Base-by-base conservation (phyloP, 2,329 filamentous ascomycete genomes). In the Alternaria conjuncta region DNA sequence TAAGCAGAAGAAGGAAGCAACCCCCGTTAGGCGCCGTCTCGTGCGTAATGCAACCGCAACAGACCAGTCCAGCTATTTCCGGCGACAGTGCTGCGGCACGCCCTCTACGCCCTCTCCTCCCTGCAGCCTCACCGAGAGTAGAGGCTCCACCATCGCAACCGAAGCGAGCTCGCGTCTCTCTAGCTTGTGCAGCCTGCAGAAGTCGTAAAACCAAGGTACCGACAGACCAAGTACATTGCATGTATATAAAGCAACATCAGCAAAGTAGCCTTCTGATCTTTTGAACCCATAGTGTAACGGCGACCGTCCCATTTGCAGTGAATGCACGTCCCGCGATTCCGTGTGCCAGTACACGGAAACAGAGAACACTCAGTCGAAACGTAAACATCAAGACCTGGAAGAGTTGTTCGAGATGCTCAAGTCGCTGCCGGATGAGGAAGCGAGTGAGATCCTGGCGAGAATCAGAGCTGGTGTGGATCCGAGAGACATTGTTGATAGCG, bases 201-300 rank as follows among this genome's bases (percentile, higher is more conserved):
- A 47, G n/a, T 25, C 66, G 68, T 15, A 69, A 69, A 65, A 68
- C 65, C 10, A 71, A 71, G 68, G 68, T 71, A 63, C 6, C 26
- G 9, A 41, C 36, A n/a, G 18, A 18, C 25, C 13, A 26, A 51
- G 23, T 53, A 15, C 9, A 45, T 60, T 21, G 11, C 45, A 49
- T 41, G 49, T 50, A 11, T 10, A 41, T 25, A 46, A n/a, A 55
- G 15, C 28, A 23, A 6, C 5, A 56, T 13, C 9, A 13, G 47
- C 32, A 21, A 54, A 44, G 15, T 25, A 26, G 10, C 30, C 30
- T 20, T 60, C 57, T 59, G 55, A 58, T 61, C 25, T 43, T 43
- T 44, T 25, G 18, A 18, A 20, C 6, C 9, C 3, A 26, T 55
- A 71, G 69, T 71, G 69, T 43, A 62, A 71, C 55, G 69, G 67